These are phyloP conservation scores for Lipomyces sp. DNA, from an alignment of 805 yeast genomes.

Conservation along the genomic window DNA sequence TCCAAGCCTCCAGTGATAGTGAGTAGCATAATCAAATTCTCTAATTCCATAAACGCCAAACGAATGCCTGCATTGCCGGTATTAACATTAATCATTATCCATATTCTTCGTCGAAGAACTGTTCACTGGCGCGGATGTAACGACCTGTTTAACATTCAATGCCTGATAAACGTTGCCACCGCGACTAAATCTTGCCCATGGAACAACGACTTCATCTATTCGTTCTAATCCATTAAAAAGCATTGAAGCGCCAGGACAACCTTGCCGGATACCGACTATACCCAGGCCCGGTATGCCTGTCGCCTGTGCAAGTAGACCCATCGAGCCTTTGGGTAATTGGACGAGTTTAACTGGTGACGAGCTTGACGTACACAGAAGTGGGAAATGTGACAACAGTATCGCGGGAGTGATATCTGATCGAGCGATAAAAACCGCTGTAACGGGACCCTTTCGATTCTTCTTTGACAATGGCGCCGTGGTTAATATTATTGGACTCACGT, in stretches of 20 bases:
- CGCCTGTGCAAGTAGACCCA: constrained; percentile 14
- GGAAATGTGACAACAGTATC: constrained; percentile 37
- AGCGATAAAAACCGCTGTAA: constrained; percentile 36
- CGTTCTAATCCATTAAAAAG: constrained; percentile 21
- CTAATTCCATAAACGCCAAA: neutral
- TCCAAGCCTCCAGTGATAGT: neutral
- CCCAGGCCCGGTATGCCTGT: constrained; percentile 28
- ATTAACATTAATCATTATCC: constrained; percentile 2
- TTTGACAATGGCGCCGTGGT: neutral
- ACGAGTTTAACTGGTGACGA: constrained; percentile 26
- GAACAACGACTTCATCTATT: constrained; percentile 10
- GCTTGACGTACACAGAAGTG: constrained; percentile 31
- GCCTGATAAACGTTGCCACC: constrained; percentile 2
- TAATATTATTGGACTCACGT: neutral
- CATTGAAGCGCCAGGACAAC: constrained; percentile 10
- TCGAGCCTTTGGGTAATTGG: constrained; percentile 27
- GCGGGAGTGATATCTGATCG: constrained; percentile 38
- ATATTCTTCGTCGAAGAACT: neutral
- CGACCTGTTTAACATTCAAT: constrained; percentile 26
- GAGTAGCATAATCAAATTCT: neutral
- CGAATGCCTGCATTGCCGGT: neutral
- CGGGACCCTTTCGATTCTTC: constrained; percentile 15
- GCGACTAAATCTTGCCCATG: constrained; percentile 20
- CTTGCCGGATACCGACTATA: constrained; percentile 25
- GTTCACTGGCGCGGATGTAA: constrained; percentile 20